Base-by-base conservation (phyloP, 225 moss, liverwort and hornwort genomes). In the Marchantia paleacea region DNA sequence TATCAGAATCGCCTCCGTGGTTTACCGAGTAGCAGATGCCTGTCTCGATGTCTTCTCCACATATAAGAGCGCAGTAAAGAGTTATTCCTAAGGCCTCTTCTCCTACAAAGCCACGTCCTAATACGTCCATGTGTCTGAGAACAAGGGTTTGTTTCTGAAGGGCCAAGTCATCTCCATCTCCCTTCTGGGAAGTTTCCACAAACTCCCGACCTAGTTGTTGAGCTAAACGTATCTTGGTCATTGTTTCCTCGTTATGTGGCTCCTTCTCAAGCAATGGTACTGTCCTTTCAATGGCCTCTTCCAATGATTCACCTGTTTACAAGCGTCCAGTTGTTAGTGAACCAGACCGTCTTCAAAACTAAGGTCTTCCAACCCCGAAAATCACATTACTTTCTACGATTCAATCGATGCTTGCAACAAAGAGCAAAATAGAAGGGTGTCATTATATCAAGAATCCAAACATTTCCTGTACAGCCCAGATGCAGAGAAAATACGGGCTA, bases 1-100 rank as follows among this genome's bases (percentile, higher is more conserved):
- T 78, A 64, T 84, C 86, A 10, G 86, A 87, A 79, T 84, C 81
- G 29, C 86, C 86, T 53, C 75, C 39, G 81, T 87, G 86, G 76
- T 87, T 87, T 12, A 87, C 86, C 12, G 86, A 39, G 47, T 79
- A 84, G 75, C 86, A 72, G 22, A 87, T 81, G 60, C 81, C 86
- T 48, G 28, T 79, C 25, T 87, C 86, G 19, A 84, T 57, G 55
- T 87, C 86, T 48, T 64, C 55, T n/a, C 75, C 78, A 49, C 81
- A 79, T 28, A 87, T 79, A 52, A 87, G 86, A 72, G 86, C 69
- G 55, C 86, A 84, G 69, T 87, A 87, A 49, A 87, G 78, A 14
- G 86, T 24, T 51, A 87, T 76, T 24, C 81, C 86, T 6, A 87
- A 71, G 58, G 86, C 84, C 66, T 87, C 86, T 76, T 87, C 84